These are phyloP conservation scores for Chiua virens DNA, from an alignment of 768 basidiomycete species.

Conservation along the genomic window DNA sequence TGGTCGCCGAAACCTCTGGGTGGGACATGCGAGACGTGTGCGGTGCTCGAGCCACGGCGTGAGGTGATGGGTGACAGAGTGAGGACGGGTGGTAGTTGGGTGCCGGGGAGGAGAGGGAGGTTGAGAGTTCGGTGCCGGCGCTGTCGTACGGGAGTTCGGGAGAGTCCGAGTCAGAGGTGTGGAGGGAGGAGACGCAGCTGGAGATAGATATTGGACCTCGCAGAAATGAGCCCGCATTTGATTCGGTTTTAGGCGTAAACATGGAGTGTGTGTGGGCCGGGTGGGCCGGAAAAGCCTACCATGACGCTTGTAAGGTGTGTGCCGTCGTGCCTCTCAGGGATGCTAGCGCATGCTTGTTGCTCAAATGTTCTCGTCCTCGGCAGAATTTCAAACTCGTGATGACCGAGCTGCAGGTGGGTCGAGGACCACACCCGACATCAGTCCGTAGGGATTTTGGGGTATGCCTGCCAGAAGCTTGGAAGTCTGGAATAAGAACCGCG, in stretches of 20 bases:
- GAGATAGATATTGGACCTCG: constrained; percentile 9
- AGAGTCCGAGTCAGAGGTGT: constrained; percentile 3
- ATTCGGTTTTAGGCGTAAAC: too few species aligned
- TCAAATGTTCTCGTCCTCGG: background rate
- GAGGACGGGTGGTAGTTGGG: background rate
- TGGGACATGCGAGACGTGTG: constrained; percentile 6
- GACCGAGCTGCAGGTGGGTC: background rate
- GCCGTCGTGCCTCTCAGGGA: background rate
- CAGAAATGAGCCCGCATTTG: constrained; percentile 2
- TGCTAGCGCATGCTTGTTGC: background rate
- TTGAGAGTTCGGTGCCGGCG: constrained; percentile 4
- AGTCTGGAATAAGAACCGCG: background rate
- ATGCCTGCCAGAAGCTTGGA: background rate
- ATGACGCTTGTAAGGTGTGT: too few species aligned
- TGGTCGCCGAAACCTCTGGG: constrained; percentile 25
- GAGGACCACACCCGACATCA: constrained; percentile 7
- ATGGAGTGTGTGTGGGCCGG: too few species aligned
- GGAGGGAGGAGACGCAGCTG: background rate
- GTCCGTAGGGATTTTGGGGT: background rate
- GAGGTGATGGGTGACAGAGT: background rate
- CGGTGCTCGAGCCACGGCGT: background rate
- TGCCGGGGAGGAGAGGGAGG: background rate
- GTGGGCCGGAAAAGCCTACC: background rate
- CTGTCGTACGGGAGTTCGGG: constrained; percentile 14
- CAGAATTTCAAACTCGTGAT: constrained; percentile 8